A percentile compares a stretch with the other conserved stretches of the same genome.
Conservation (phyloP, 208 protist genomes). For the Herpetomonas tarakana region DNA sequence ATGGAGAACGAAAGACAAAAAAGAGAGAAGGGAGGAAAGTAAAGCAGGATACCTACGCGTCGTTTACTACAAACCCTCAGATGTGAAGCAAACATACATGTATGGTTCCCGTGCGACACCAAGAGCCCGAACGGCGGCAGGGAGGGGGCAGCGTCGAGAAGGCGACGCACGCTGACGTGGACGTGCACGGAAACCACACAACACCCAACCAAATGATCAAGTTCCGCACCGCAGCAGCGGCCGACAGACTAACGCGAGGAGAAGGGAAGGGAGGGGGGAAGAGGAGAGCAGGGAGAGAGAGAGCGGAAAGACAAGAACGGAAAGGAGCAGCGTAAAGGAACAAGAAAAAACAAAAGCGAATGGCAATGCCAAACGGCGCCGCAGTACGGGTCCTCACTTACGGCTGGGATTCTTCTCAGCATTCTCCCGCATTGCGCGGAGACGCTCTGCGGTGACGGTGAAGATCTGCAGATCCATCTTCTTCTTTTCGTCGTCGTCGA, state of each 20-base stretch:
- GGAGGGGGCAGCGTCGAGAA: too few species aligned
- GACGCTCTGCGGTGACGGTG: slow-evolving; percentile 71
- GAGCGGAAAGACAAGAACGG: too few species aligned
- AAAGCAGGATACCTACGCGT: slow-evolving; percentile 3
- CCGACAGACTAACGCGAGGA: too few species aligned
- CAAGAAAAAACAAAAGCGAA: neutral
- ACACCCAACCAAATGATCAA: too few species aligned
- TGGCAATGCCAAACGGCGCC: neutral
- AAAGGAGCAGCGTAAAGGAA: too few species aligned
- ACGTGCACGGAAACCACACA: too few species aligned
- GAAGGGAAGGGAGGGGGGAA: too few species aligned
- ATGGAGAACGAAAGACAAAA: too few species aligned
- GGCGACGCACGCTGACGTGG: too few species aligned
- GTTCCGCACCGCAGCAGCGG: too few species aligned
- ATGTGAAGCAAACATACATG: too few species aligned
- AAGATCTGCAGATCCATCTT: slow-evolving; percentile 87
- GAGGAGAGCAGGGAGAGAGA: too few species aligned
- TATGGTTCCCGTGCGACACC: neutral
- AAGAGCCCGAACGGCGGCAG: neutral
- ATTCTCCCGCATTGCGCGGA: slow-evolving; percentile 69
- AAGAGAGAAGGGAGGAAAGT: slow-evolving; percentile 8
- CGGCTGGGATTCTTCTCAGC: slow-evolving; percentile 54
- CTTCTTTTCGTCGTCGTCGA: slow-evolving; percentile 64
- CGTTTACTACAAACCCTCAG: neutral
- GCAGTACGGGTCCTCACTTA: slow-evolving; percentile 14